Evolutionary conservation across 2,329 filamentous ascomycete genomes (phyloP).

Genomic region (Canariomyces notabilis): DNA sequence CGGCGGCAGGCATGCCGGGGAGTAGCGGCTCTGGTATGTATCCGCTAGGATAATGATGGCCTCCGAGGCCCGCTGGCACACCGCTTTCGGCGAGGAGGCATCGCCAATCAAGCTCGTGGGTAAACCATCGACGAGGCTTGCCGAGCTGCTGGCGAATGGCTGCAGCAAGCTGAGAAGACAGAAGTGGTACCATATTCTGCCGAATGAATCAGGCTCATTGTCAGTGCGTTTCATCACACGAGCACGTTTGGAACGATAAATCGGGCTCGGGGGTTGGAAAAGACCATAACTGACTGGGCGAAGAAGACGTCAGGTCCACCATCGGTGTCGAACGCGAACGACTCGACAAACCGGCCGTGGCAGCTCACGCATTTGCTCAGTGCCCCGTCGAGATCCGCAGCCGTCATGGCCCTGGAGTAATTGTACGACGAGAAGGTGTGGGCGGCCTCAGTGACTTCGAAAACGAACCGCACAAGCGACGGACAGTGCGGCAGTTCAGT

Average conservation of each 20-base stretch:
- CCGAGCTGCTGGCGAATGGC: constrained; percentile 16
- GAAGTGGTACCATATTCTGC: constrained; percentile 25
- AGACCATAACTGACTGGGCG: constrained; percentile 18
- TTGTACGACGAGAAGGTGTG: constrained; percentile 25
- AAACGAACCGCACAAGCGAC: constrained; percentile 17
- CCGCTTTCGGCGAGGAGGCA: constrained; percentile 9
- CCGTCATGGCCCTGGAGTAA: constrained; percentile 21
- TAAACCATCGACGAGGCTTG: constrained; percentile 15
- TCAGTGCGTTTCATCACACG: constrained; percentile 2
- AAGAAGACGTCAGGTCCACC: constrained; percentile 18
- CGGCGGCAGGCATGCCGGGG: constrained; percentile 13
- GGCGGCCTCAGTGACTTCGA: constrained; percentile 20
- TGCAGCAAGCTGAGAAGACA: constrained; percentile 23
- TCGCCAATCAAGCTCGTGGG: constrained; percentile 9
- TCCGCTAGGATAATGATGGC: constrained; percentile 21
- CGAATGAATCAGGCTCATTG: background rate
- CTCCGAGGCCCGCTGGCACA: constrained; percentile 20
- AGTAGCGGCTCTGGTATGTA: constrained; percentile 20
- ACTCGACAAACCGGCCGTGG: constrained; percentile 10
- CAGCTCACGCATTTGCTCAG: constrained; percentile 20
- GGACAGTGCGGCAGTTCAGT: constrained; percentile 19
- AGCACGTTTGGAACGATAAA: no score
- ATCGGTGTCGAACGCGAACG: background rate
- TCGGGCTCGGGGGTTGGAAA: no score
- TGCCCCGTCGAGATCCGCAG: constrained; percentile 21